Base-by-base conservation (phyloP, 352 stramenopile species). In the Pythium coloratum region DNA sequence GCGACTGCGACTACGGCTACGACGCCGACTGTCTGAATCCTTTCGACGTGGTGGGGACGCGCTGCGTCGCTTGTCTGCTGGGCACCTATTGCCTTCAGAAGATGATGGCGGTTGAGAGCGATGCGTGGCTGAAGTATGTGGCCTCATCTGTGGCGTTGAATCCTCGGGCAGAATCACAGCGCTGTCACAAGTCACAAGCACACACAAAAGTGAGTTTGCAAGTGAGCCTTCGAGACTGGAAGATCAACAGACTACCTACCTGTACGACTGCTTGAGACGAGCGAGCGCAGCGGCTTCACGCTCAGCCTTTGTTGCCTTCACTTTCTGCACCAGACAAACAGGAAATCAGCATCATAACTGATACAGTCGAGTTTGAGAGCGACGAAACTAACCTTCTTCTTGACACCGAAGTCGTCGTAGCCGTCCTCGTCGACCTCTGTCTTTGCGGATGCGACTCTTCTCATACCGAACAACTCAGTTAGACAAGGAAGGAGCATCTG, bases 341-440 rank as follows among this genome's bases (percentile, higher is more conserved):
- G 58, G 46, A 34, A 13, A 64, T 64, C 4, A 28, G 10, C 42
- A 55, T 5, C 28, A 55, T 34, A 18, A 34, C 18, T 20, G 24
- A 18, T 3, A 2, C 24, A 3, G 26, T 54, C 7, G 28, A 5
- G 13, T 42, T 30, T 16, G 50, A 47, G 30, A 59, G 51, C 6
- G 10, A 55, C 28, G 49, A 30, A 10, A 18, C 42, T 0, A 33
- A 90, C 80, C 78, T 91, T 92, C 65, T 92, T 94, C 74, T 80
- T 92, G 66, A 91, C 67, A 34, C 86, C 88, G 71, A 95, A 95
- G 66, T 95, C 88, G 62, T 95, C 88, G 74, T 95, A 95, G 47
- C 88, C 88, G 65, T 95, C 88, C 64, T 95, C 86, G 7, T 76
- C 88, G 12, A 95, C 79, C 70, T 95, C 88, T 6, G 69, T 88